These are phyloP conservation scores for Knoxdaviesia capensis DNA, from an alignment of 2,329 filamentous ascomycete species.

Conservation along the genomic window DNA sequence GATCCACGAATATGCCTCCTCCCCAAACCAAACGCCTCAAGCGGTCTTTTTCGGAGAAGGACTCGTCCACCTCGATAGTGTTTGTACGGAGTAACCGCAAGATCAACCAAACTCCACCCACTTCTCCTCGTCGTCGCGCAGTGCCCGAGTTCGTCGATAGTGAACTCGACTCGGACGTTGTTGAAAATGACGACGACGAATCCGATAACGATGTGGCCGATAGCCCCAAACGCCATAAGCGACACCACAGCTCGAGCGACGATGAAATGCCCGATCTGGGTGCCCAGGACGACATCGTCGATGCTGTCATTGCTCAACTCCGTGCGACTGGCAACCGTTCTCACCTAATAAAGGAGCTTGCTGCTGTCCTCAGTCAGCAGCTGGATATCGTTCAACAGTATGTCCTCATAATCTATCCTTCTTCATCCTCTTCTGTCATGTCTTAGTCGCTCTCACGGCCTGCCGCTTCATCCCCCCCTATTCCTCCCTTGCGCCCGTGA, in stretches of 20 bases:
- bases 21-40: slow-evolving; percentile 45
- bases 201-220: slow-evolving; percentile 84
- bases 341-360: slow-evolving; percentile 86
- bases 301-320: slow-evolving; percentile 72
- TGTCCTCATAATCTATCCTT: too few relatives aligned
- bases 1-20: too few relatives aligned
- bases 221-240: too few relatives aligned
- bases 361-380: slow-evolving; percentile 53
- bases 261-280: slow-evolving; percentile 43
- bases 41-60: too few relatives aligned
- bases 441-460: too few relatives aligned
- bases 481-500: slow-evolving; percentile 4
- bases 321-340: slow-evolving; percentile 81
- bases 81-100: slow-evolving; percentile 13
- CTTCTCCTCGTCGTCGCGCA: slow-evolving; percentile 15
- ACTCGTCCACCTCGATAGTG: too few relatives aligned
- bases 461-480: slow-evolving; percentile 5
- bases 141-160: slow-evolving; percentile 9
- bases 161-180: slow-evolving; percentile 29
- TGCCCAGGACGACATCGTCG: slow-evolving; percentile 90
- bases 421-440: too few relatives aligned
- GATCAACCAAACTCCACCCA: slow-evolving; percentile 50
- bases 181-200: slow-evolving; percentile 76
- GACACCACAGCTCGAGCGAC: too few relatives aligned
- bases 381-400: slow-evolving; percentile 84